phyloP scores from a whole-genome alignment of 805 yeast genomes.

The Candida schatavii region DNA sequence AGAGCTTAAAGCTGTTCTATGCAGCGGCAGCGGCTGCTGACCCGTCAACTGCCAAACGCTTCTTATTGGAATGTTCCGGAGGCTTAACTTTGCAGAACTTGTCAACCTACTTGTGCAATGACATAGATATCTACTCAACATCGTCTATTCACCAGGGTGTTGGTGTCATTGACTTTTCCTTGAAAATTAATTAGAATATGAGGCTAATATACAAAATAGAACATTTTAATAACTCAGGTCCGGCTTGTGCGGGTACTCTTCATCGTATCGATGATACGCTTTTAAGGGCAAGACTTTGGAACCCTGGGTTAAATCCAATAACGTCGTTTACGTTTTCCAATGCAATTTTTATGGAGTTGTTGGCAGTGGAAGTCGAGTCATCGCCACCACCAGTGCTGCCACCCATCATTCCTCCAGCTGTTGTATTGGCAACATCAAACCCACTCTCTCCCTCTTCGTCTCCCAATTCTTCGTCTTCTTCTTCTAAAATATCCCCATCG shows the following conservation, averaged over 20 bases:
- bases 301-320: conserved; percentile 42
- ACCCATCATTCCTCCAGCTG: background rate
- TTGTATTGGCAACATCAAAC: background rate
- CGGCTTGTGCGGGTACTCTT: too few relatives aligned
- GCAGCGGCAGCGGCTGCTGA: conserved; percentile 24
- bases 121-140: conserved; percentile 87
- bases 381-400: background rate
- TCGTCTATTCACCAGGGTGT: conserved; percentile 92
- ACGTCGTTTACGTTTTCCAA: conserved; percentile 35
- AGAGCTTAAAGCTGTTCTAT: conserved; percentile 58
- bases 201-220: background rate
- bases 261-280: conserved; percentile 38
- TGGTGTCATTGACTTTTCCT: conserved; percentile 75
- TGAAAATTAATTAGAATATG: conserved; percentile 50
- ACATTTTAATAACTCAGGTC: too few relatives aligned
- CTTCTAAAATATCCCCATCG: conserved; percentile 7
- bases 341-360: conserved; percentile 12
- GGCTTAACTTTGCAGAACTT: conserved; percentile 77
- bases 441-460: conserved; percentile 2
- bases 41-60: conserved; percentile 29
- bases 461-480: conserved; percentile 6
- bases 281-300: conserved; percentile 35
- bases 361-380: background rate
- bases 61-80: conserved; percentile 87
- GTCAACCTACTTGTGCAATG: conserved; percentile 62